phyloP scores from a whole-genome alignment of 257 asterid species.

The Lycium barbarum region DNA sequence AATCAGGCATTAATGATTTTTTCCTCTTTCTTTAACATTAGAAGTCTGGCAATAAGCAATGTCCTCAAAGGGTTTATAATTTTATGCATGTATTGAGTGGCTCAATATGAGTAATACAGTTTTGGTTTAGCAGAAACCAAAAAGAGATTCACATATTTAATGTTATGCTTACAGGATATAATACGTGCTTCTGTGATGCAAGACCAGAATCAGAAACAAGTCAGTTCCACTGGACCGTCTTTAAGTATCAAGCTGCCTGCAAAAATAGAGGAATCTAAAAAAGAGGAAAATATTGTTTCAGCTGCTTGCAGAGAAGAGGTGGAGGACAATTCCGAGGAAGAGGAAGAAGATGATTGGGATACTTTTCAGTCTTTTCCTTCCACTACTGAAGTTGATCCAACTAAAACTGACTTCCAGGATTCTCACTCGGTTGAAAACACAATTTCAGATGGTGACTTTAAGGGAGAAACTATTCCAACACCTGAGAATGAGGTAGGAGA shows the following conservation, averaged over 20 bases:
- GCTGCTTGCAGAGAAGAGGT: constrained; percentile 47
- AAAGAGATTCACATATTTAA: background rate
- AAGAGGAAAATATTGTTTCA: constrained; percentile 46
- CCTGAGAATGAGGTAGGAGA: constrained; percentile 41
- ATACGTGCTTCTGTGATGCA: constrained; percentile 84
- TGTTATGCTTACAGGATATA: constrained; percentile 68
- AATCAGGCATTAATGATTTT: background rate
- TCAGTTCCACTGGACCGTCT: constrained; percentile 57
- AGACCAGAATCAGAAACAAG: constrained; percentile 63
- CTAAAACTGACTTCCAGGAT: constrained; percentile 40
- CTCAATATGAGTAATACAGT: background rate
- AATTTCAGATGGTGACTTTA: constrained; percentile 39
- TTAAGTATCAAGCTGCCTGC: constrained; percentile 76
- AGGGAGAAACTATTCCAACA: constrained; percentile 42
- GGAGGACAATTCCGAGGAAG: constrained; percentile 51
- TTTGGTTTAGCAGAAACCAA: constrained; percentile 5
- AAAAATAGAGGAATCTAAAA: constrained; percentile 44
- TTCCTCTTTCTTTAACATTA: background rate
- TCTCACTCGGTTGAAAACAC: constrained; percentile 29
- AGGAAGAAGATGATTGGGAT: constrained; percentile 94
- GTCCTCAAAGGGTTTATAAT: background rate
- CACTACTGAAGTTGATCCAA: constrained; percentile 51
- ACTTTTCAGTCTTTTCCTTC: constrained; percentile 95
- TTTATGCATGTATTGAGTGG: constrained; percentile 16
- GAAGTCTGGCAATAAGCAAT: background rate